phyloP scores from a whole-genome alignment of 2,329 filamentous ascomycete genomes.

The Pseudopyrenochaeta lycopersici region DNA sequence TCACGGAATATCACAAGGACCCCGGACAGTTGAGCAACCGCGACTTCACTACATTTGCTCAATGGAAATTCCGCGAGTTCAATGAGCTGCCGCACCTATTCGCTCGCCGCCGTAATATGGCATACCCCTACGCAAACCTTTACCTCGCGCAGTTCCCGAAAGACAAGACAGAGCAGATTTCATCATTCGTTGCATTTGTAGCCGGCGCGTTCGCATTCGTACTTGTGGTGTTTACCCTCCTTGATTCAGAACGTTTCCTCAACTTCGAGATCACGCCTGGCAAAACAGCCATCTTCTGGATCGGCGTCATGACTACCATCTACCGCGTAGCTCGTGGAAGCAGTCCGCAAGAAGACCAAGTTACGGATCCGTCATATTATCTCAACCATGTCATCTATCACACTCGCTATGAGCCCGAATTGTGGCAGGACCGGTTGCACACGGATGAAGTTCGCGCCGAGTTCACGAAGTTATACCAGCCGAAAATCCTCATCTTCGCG shows the following conservation, averaged over 20 bases:
- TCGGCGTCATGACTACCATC: constrained; percentile 81
- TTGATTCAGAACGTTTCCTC: constrained; percentile 90
- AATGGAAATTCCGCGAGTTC: constrained; percentile 99
- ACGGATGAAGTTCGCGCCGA: constrained; percentile 92
- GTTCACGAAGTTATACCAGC: constrained; percentile 89
- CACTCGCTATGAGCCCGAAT: constrained; percentile 88
- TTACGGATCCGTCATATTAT: constrained; percentile 92
- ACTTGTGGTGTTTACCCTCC: constrained; percentile 81
- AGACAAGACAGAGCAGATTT: constrained; percentile 86
- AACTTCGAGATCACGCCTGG: constrained; percentile 91
- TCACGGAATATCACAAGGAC: constrained; percentile 96
- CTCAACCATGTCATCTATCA: constrained; percentile 89
- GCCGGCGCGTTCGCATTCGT: constrained; percentile 87
- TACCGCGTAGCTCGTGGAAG: constrained; percentile 85
- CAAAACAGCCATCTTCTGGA: constrained; percentile 88
- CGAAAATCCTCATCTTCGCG: constrained; percentile 89
- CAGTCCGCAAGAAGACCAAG: constrained; percentile 83
- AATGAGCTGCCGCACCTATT: constrained; percentile 96
- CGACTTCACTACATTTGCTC: constrained; percentile 89
- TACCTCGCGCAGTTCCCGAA: constrained; percentile 98
- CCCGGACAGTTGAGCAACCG: constrained; percentile 86
- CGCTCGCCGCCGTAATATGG: constrained; percentile 89
- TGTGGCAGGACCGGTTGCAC: constrained; percentile 91
- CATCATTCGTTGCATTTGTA: constrained; percentile 86
- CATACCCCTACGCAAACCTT: constrained; percentile 87